Conservation (phyloP, 2,329 filamentous ascomycete genomes). For the Aureobasidium musti region DNA sequence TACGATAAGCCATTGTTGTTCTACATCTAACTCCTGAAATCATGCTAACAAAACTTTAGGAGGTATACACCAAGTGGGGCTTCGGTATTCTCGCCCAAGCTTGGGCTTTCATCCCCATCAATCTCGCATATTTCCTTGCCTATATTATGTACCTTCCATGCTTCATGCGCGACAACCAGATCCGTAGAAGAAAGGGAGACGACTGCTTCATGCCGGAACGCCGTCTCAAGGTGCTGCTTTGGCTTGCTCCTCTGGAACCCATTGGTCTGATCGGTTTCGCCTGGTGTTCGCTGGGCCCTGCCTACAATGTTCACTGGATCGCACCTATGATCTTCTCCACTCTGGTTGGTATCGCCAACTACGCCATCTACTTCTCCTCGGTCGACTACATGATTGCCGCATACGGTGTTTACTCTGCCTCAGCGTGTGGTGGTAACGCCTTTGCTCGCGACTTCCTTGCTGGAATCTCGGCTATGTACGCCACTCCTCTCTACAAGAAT, state of each 20-base stretch:
- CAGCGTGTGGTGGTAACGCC: constrained; percentile 74
- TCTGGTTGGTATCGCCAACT: constrained; percentile 70
- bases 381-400: constrained; percentile 68
- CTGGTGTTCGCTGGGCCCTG: constrained; percentile 65
- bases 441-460: constrained; percentile 73
- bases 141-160: constrained; percentile 61
- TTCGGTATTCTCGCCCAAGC: constrained; percentile 61
- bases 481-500: constrained; percentile 54
- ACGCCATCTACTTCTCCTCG: constrained; percentile 41
- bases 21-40: no score
- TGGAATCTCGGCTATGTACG: constrained; percentile 68
- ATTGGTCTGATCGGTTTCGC: constrained; percentile 71
- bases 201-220: constrained; percentile 61
- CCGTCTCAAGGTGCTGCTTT: constrained; percentile 66
- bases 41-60: no score
- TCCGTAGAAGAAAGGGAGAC: constrained; percentile 47
- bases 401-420: constrained; percentile 71
- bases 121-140: constrained; percentile 65
- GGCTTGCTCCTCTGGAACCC: constrained; percentile 60
- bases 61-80: constrained; percentile 64
- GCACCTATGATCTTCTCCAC: constrained; percentile 65
- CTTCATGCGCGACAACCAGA: constrained; percentile 54
- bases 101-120: constrained; percentile 60
- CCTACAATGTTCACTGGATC: constrained; percentile 62
- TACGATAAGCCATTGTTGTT: no score